Evolutionary conservation across 768 basidiomycete species (phyloP), one percentile per base, ranked within the genome.

Genomic region (Amylocystis lapponica): DNA sequence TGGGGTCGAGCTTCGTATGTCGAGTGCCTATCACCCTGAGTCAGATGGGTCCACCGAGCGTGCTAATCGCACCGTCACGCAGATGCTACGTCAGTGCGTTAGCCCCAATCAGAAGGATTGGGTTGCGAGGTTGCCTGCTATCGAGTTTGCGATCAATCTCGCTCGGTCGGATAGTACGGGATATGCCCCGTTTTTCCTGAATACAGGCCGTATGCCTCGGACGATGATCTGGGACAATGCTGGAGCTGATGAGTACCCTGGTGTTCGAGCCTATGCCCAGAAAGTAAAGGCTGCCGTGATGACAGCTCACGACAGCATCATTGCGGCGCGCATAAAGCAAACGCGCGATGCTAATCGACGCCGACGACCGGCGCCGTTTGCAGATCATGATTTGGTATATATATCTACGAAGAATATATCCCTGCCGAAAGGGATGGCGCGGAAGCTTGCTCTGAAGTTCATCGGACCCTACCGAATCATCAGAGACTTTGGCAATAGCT

Each of bases 91-190:
- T 1, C 36, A 37, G 21, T 40, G 39, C 11, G 27, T 57, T 0
- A 8, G 25, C 1, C 27, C 50, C 3, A 17, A 44, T 13, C 55
- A 57, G 27, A 42, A 25, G 0, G 57, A 70, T 27, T 69, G 66
- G 65, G 53, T 60, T 0, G 36, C 56, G 0, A 51, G 54, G 6
- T 9, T 67, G 1, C 63, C 64, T 3, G 46, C 63, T 32, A 55
- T 60, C 0, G 66, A 71, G 42, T 70, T 72, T 46, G 67, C 68
- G 0, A 61, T 70, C 7, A 74, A 65, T 44, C 43, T 51, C 1
- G 55, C 62, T n/a, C 41, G 53, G 0, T 60, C 58, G n/a, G 42
- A 55, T 6, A 58, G 63, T 0, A 71, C 68, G 0, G 50, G 56
- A n/a, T 70, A 62, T 39, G 55, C 65, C 13, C 68, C 65, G 10